A percentile compares a stretch with the other conserved stretches of the same genome.
Evolutionary conservation across 108 stramenopile species (phyloP).

Genomic region (Skeletonema tropicum): DNA sequence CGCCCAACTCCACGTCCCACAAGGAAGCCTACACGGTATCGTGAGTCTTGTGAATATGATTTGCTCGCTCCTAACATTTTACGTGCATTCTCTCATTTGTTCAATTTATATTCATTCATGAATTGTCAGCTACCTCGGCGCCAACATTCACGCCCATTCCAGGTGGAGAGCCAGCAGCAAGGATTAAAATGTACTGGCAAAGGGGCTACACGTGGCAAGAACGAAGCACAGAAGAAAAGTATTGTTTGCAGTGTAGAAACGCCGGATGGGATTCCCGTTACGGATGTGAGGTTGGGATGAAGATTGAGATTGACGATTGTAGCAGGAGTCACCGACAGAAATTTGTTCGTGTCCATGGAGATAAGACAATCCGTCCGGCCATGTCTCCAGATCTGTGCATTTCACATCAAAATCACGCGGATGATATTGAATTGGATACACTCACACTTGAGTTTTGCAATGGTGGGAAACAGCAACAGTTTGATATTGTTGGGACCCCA

Average conservation of each 20-base stretch:
- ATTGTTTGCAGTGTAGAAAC: not conserved
- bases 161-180: not conserved
- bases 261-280: no score
- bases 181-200: not conserved
- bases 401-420: not conserved
- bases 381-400: not conserved
- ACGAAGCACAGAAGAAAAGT: not conserved
- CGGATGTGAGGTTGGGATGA: not conserved
- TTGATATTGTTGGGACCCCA: not conserved
- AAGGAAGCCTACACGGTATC: not conserved
- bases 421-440: not conserved
- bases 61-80: not conserved
- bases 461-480: not conserved
- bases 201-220: not conserved
- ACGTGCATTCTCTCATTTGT: not conserved
- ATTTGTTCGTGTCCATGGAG: not conserved
- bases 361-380: not conserved
- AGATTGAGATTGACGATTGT: not conserved
- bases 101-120: not conserved
- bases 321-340: not conserved
- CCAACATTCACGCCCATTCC: not conserved
- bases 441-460: not conserved
- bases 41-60: not conserved
- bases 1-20: not conserved
- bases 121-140: not conserved